Conservation (phyloP, 2,329 filamentous ascomycete species). For the Ophiobolus disseminans region DNA sequence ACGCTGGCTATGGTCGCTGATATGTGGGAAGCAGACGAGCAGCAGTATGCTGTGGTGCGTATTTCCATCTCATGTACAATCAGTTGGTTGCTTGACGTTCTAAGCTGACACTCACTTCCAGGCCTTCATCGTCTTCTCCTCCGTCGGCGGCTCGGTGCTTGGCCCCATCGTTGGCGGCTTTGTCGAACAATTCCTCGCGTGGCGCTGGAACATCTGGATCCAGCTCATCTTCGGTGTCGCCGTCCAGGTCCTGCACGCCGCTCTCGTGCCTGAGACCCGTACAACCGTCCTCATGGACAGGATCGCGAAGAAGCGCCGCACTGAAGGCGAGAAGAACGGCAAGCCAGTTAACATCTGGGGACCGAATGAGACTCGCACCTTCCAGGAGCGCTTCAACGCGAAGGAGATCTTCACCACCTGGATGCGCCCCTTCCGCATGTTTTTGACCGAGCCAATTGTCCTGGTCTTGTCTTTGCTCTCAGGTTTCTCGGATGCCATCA, state of each 20-base stretch:
- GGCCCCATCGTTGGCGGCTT: slow-evolving; percentile 83
- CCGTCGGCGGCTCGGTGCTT: slow-evolving; percentile 77
- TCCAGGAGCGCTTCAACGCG: slow-evolving; percentile 44
- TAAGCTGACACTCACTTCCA: slow-evolving; percentile 15
- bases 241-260: slow-evolving; percentile 71
- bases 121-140: slow-evolving; percentile 72
- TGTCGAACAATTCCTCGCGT: slow-evolving; percentile 70
- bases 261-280: slow-evolving; percentile 79
- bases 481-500: slow-evolving; percentile 77
- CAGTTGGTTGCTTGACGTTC: slow-evolving; percentile 76
- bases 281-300: slow-evolving; percentile 78
- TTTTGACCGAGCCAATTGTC: slow-evolving; percentile 78
- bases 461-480: slow-evolving; percentile 73
- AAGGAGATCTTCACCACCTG: slow-evolving; percentile 58
- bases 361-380: slow-evolving; percentile 69
- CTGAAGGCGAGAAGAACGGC: slow-evolving; percentile 66
- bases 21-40: slow-evolving; percentile 61
- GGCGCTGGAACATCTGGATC: slow-evolving; percentile 85
- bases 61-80: slow-evolving; percentile 81
- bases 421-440: slow-evolving; percentile 73
- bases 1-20: slow-evolving; percentile 71
- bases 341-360: slow-evolving; percentile 70
- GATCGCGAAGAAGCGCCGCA: slow-evolving; percentile 77
- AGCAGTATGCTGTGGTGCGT: slow-evolving; percentile 71
- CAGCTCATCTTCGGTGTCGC: slow-evolving; percentile 79